Conservation (phyloP, 2,329 filamentous ascomycete genomes). For the Ophidiomyces ophidiicola region DNA sequence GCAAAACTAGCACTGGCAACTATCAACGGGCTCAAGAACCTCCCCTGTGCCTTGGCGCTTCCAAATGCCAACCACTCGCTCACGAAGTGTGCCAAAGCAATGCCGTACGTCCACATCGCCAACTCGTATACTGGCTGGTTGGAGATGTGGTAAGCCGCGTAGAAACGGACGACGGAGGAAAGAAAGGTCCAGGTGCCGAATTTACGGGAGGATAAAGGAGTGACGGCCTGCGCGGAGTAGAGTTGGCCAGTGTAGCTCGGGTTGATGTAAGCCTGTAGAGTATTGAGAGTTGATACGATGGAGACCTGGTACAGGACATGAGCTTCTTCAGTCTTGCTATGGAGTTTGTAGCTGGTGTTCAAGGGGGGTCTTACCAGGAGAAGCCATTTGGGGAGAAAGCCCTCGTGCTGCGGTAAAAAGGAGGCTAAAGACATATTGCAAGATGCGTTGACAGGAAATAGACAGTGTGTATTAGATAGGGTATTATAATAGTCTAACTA, state of each 20-base stretch:
- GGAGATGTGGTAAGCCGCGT: conserved; percentile 71
- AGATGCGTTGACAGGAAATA: too few species aligned
- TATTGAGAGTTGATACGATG: conserved; percentile 70
- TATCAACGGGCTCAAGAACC: conserved; percentile 47
- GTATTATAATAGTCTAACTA: too few species aligned
- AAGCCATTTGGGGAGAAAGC: conserved; percentile 53
- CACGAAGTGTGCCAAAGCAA: conserved; percentile 66
- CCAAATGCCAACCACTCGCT: conserved; percentile 72
- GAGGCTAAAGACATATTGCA: conserved; percentile 18
- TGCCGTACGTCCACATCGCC: conserved; percentile 65
- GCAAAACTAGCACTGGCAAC: conserved; percentile 44
- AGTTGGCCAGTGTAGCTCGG: conserved; percentile 73
- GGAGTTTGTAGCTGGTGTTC: neutral
- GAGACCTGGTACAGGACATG: conserved; percentile 51
- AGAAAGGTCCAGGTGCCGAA: conserved; percentile 85
- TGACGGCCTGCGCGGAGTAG: conserved; percentile 53
- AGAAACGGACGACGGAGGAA: conserved; percentile 62
- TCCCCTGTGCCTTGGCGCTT: conserved; percentile 53
- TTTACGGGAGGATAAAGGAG: conserved; percentile 61
- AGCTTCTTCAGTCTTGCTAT: conserved; percentile 9
- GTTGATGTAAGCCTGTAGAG: conserved; percentile 68
- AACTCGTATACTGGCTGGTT: conserved; percentile 65
- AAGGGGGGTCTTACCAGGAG: conserved; percentile 41
- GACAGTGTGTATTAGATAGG: too few species aligned
- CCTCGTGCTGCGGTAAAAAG: conserved; percentile 32